Evolutionary conservation across 2,329 filamentous ascomycete species (phyloP).

Genomic region (Fusarium oxysporum): DNA sequence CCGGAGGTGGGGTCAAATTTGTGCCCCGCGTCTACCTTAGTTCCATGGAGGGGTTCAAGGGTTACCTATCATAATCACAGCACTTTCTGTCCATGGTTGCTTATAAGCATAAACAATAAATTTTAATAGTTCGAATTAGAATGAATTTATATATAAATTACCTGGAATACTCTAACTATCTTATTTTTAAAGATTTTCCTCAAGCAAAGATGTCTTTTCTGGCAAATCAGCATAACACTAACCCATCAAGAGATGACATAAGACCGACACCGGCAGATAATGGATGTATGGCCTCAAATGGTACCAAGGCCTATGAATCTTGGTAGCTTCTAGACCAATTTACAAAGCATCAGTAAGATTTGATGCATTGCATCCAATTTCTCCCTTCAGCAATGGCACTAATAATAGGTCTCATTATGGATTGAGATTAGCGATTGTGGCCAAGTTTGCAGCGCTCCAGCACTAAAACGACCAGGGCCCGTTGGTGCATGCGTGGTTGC

Average conservation of each 20-base stretch:
- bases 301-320: not conserved
- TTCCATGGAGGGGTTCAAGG: not conserved
- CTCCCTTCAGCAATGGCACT: not conserved
- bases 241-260: not conserved
- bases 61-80: not conserved
- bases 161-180: not conserved
- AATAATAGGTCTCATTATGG: not conserved
- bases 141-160: not conserved
- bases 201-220: not conserved
- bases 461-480: slow-evolving; percentile 20
- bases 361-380: not conserved
- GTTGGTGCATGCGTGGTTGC: slow-evolving; percentile 35
- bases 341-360: not conserved
- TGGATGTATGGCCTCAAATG: not conserved
- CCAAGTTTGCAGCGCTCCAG: slow-evolving; percentile 14
- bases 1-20: slow-evolving; percentile 39
- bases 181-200: not conserved
- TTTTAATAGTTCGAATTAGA: not conserved
- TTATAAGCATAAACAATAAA: not conserved
- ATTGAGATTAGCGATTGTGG: slow-evolving; percentile 12
- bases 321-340: not conserved
- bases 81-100: not conserved
- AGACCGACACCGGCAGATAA: not conserved
- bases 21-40: slow-evolving; percentile 39
- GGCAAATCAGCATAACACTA: not conserved